These are phyloP conservation scores for Sporothrix brunneoviolacea DNA, from an alignment of 2,329 filamentous ascomycete genomes.

Conservation along the genomic window DNA sequence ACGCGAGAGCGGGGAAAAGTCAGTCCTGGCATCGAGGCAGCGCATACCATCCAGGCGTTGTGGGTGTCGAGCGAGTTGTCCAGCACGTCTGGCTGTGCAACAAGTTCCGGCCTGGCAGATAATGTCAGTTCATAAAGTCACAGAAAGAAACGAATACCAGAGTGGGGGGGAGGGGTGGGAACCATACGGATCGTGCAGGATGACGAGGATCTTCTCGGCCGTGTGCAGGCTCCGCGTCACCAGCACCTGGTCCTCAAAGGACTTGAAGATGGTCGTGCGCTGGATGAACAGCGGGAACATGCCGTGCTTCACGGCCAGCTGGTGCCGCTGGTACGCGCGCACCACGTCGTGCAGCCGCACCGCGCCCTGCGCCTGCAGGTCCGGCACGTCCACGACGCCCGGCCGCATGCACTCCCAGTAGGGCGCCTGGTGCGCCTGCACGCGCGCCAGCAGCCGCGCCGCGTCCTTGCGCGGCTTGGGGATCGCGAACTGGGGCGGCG, in stretches of 20 bases:
- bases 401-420: conserved; percentile 89
- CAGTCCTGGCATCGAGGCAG: too few species aligned
- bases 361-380: conserved; percentile 45
- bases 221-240: conserved; percentile 66
- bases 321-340: conserved; percentile 65
- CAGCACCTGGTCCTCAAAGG: conserved; percentile 80
- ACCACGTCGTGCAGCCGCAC: conserved; percentile 73
- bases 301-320: conserved; percentile 62
- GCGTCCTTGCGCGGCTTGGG: conserved; percentile 53
- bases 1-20: not conserved
- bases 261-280: conserved; percentile 62
- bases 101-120: conserved; percentile 55
- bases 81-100: conserved; percentile 60
- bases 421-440: conserved; percentile 54
- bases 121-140: conserved; percentile 4
- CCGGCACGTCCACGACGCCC: conserved; percentile 48
- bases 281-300: conserved; percentile 81
- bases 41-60: conserved; percentile 77
- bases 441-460: conserved; percentile 48
- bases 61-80: conserved; percentile 72
- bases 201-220: conserved; percentile 65
- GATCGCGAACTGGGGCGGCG: conserved; percentile 58
- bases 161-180: not conserved
- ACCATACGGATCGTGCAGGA: conserved; percentile 84
- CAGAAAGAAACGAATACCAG: not conserved